Percentiles rank a stretch among this genome's conserved stretches.
Conservation (phyloP, 1,284 basidiomycete species). For the Ceratobasidium sp. region DNA sequence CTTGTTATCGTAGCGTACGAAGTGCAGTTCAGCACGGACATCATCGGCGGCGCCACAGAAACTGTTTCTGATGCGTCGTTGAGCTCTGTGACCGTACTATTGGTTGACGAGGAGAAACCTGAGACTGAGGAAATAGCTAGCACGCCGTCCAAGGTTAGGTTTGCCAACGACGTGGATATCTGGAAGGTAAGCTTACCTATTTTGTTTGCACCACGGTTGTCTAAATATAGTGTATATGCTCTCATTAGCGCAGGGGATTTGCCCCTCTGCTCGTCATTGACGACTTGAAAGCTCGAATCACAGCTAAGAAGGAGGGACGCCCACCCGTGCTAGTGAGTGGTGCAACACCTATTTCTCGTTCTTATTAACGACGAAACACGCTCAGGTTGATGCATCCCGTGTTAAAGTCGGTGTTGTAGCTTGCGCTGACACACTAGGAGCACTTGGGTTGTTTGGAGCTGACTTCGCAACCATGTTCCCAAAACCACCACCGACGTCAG, state of each 20-base stretch:
- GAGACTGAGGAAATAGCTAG: conserved; percentile 51
- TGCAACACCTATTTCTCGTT: neutral
- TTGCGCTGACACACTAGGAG: conserved; percentile 42
- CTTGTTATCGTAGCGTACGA: conserved; percentile 74
- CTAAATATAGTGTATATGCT: conserved; percentile 49
- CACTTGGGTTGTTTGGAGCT: conserved; percentile 6
- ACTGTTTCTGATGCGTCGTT: conserved; percentile 64
- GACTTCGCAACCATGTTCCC: conserved; percentile 36
- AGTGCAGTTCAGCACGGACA: conserved; percentile 72
- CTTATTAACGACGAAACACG: neutral
- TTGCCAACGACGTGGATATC: conserved; percentile 57
- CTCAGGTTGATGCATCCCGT: conserved; percentile 29
- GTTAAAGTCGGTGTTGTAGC: conserved; percentile 31
- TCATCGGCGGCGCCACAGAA: conserved; percentile 73
- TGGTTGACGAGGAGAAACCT: conserved; percentile 66
- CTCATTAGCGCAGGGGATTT: conserved; percentile 59
- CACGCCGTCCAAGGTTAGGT: conserved; percentile 48
- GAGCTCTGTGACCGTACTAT: conserved; percentile 62
- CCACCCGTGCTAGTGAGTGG: conserved; percentile 28
- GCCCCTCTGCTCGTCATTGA: conserved; percentile 72
- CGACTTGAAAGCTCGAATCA: conserved; percentile 60
- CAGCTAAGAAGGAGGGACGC: conserved; percentile 17
- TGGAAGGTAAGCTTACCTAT: conserved; percentile 72
- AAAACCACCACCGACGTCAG: conserved; percentile 14
- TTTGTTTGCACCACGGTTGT: neutral